Conservation (phyloP, 192 early-diverging fungal species). For the Umbelopsis sp. region DNA sequence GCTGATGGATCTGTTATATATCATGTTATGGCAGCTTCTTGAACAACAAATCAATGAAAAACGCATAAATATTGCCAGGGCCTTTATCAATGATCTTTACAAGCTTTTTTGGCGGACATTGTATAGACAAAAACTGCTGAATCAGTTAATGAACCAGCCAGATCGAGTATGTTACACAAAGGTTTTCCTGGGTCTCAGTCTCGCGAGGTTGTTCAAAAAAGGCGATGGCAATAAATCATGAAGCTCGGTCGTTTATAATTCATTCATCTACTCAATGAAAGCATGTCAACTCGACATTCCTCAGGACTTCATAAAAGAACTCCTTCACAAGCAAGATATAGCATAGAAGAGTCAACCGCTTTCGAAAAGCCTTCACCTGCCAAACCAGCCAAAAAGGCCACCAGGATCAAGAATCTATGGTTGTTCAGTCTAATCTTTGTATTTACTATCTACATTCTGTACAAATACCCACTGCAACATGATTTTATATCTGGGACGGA, state of each 20-base stretch:
- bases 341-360: not conserved
- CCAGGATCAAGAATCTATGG: not conserved
- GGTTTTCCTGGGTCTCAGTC: not conserved
- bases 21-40: too few species aligned
- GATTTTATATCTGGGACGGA: not conserved
- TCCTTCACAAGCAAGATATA: not conserved
- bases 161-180: constrained; percentile 6
- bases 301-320: constrained; percentile 14
- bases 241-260: too few species aligned
- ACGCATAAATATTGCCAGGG: too few species aligned
- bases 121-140: too few species aligned
- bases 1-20: not conserved
- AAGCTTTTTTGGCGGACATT: too few species aligned
- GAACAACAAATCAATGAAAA: too few species aligned
- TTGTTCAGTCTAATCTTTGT: not conserved
- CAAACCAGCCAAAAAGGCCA: not conserved
- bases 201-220: not conserved
- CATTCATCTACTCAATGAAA: not conserved
- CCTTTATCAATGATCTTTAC: too few species aligned
- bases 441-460: not conserved
- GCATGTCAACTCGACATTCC: constrained; percentile 18
- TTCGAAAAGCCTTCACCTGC: not conserved
- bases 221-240: too few species aligned
- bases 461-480: not conserved
- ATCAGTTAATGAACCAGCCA: not conserved